These are phyloP conservation scores for Podaxis sp. DNA, from an alignment of 768 basidiomycete species.

Conservation along the genomic window DNA sequence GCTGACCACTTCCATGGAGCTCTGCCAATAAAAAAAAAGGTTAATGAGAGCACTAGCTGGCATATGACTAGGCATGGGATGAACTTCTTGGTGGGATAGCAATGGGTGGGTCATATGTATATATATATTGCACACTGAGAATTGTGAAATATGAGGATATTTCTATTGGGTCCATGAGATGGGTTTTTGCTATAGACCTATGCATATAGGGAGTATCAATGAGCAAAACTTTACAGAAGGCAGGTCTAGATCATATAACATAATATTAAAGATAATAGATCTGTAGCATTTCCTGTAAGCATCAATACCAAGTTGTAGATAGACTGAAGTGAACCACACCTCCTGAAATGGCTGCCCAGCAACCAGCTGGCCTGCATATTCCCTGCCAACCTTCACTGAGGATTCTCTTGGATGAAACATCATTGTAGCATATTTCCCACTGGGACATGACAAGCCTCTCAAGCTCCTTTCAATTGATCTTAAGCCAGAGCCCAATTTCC, in stretches of 20 bases:
- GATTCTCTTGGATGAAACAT: not conserved
- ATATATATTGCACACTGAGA: not conserved
- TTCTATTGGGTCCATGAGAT: not conserved
- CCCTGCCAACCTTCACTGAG: not conserved
- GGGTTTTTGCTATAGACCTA: not conserved
- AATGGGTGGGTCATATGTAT: not conserved
- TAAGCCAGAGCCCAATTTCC: not conserved
- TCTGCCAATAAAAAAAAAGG: not conserved
- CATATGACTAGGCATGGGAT: not conserved
- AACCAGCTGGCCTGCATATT: too few relatives aligned
- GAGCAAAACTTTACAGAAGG: not conserved
- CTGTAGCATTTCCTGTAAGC: not conserved
- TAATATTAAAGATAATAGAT: not conserved
- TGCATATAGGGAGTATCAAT: not conserved
- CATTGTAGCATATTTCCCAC: not conserved
- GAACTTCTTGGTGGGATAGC: not conserved
- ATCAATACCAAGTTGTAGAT: not conserved
- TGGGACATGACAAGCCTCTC: not conserved
- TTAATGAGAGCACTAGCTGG: constrained; percentile 2
- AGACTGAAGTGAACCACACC: not conserved
- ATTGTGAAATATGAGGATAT: not conserved
- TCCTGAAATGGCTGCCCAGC: not conserved
- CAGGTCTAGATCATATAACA: not conserved
- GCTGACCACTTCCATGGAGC: constrained; percentile 17
- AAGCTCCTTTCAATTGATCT: not conserved